Base-by-base conservation (phyloP, 148 eudicot genomes). In the Rheum nobile region DNA sequence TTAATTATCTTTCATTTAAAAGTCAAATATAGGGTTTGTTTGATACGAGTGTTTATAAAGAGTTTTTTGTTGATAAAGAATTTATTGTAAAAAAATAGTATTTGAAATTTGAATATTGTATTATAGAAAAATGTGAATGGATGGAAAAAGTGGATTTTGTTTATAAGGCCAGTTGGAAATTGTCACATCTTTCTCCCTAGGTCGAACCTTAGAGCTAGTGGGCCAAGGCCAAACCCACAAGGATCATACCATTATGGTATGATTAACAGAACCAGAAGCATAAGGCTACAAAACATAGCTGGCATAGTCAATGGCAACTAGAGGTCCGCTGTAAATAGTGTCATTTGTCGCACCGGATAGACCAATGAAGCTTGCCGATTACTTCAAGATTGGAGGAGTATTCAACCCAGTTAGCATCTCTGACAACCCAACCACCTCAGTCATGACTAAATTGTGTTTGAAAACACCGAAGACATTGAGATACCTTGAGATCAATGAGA, bases 151-250 rank as follows among this genome's bases (percentile, higher is more conserved):
- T n/a, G n/a, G n/a, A n/a, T n/a, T n/a, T n/a, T n/a, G n/a, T n/a
- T n/a, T n/a, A n/a, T n/a, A n/a, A n/a, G n/a, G n/a, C n/a, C n/a
- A n/a, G n/a, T n/a, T n/a, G n/a, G n/a, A n/a, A n/a, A n/a, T n/a
- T n/a, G n/a, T n/a, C n/a, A n/a, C n/a, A n/a, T n/a, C n/a, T n/a
- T n/a, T n/a, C n/a, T n/a, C n/a, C n/a, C n/a, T 61, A 61, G 69
- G 69, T 19, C 28, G 4, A 71, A 71, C 9, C 41, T 71, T 4
- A 71, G 50, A 7, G 73, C 73, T 5, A 38, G 48, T 21, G 73
- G 73, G 8, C 73, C 73, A 28, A 71, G 73, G 50, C 47, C 73
- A 17, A 71, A 71, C 31, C 73, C 73, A 12, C 73, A 42, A 22
- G 73, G 73, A 1, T 71, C 73, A 17, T 71, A 39, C 32, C 73